Evolutionary conservation across 345 rosid species (phyloP), one percentile per base, ranked within the genome.

Genomic region (Syzygium grande): DNA sequence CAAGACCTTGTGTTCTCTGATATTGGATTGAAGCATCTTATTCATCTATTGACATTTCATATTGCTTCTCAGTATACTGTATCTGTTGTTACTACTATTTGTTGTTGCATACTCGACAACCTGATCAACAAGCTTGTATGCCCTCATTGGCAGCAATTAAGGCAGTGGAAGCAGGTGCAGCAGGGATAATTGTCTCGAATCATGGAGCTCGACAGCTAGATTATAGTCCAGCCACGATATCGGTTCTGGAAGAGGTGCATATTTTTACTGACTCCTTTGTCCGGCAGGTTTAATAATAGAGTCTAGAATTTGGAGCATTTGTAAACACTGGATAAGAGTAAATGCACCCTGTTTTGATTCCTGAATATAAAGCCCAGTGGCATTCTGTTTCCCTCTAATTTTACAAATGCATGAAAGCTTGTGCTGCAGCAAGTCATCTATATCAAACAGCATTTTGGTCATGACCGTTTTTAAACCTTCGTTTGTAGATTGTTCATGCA

Each of bases 171-270:
- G 92, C 89, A 7, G 95, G 98, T 56, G 90, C 89, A 85, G 94
- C 92, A 73, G 98, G 98, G 85, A 94, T 96, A 88, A 87, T 96
- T 3, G 97, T 94, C 90, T 96, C 98, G 2, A 96, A 96, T 89
- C 97, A 96, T 46, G 98, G 97, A 84, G 98, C 88, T 89, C 97
- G 98, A 9, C 98, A 95, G 90, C 95, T 96, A 5, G 95, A 95
- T 84, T 95, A 94, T 83, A 87, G 90, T 58, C 98, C 98, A 6
- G 92, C 98, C 34, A 93, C 97, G 0, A 92, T 96, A 77, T 89
- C 92, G 83, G 95, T 91, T 83, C 92, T 95, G 85, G 97, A 96
- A 89, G 98, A 96, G 95, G 98, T 94, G 52, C 29, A 7, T 58
- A 58, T 21, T 83, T 83, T 56, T 11, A 23, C 5, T 16, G 16